Evolutionary conservation across 768 basidiomycete genomes (phyloP).

Genomic region (Lactifluus hygrophoroides): DNA sequence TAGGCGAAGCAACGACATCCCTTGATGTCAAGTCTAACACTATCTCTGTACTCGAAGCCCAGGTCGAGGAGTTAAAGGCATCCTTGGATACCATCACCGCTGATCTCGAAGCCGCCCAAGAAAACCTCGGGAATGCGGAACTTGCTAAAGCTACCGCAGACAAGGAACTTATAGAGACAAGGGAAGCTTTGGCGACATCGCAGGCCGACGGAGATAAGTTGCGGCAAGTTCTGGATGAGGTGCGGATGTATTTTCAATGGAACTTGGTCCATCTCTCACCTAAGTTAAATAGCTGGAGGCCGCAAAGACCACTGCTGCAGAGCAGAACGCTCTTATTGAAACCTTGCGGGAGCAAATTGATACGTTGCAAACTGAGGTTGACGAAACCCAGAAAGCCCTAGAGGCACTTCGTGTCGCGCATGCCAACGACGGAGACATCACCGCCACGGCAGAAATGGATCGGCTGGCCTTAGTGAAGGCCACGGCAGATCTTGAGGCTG

Average conservation of each 20-base stretch:
- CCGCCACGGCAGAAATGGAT: conserved; percentile 47
- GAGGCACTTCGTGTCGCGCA: conserved; percentile 41
- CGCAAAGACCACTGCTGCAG: conserved; percentile 33
- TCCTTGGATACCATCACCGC: conserved; percentile 40
- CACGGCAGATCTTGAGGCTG: conserved; percentile 49
- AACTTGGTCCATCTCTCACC: not conserved
- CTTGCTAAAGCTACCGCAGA: conserved; percentile 42
- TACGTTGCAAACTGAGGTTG: conserved; percentile 42
- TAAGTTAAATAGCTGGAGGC: conserved; percentile 39
- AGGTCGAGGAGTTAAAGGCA: conserved; percentile 40
- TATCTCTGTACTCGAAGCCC: conserved; percentile 45
- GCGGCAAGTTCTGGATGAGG: conserved; percentile 41
- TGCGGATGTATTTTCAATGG: conserved; percentile 27
- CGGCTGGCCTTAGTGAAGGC: conserved; percentile 57
- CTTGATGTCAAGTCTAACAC: conserved; percentile 44
- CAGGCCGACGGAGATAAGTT: conserved; percentile 29
- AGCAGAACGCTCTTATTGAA: conserved; percentile 40
- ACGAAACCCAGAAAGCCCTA: conserved; percentile 43
- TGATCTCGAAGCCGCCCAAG: conserved; percentile 41
- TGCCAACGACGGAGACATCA: conserved; percentile 35
- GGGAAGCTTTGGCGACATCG: conserved; percentile 33
- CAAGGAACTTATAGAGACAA: conserved; percentile 37
- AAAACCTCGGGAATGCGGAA: conserved; percentile 39
- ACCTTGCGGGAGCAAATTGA: conserved; percentile 43
- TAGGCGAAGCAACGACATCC: conserved; percentile 48